These are phyloP conservation scores for Colletotrichum sp. DNA, from an alignment of 2,329 filamentous ascomycete species.

Conservation along the genomic window DNA sequence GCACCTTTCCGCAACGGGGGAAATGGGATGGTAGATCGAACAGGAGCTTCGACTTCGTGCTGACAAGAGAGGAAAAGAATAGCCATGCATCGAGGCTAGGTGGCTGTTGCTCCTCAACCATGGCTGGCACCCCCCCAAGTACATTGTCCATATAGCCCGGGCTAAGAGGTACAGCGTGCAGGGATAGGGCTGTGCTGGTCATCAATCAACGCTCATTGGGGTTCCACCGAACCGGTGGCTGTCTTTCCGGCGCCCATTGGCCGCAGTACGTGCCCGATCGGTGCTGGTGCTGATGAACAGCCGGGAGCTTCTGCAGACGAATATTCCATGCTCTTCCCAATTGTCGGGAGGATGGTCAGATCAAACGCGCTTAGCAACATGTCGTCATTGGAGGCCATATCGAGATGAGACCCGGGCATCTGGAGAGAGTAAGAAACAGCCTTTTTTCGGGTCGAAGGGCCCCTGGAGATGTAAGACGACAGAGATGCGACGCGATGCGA, in stretches of 20 bases:
- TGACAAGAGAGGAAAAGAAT: conserved; percentile 14
- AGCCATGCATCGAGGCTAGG: conserved; percentile 8
- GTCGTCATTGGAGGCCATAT: conserved; percentile 18
- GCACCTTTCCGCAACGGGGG: not conserved
- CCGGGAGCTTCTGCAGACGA: conserved; percentile 18
- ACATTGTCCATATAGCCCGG: not conserved
- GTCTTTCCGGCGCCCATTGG: conserved; percentile 14
- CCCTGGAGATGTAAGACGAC: conserved; percentile 2
- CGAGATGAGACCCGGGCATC: conserved; percentile 12
- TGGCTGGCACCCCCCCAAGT: not conserved
- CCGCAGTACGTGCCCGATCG: conserved; percentile 16
- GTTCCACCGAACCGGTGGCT: conserved; percentile 4
- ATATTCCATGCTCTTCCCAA: conserved; percentile 15
- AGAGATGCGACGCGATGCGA: not conserved
- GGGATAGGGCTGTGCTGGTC: conserved; percentile 18
- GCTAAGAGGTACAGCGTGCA: not conserved
- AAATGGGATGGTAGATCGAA: not conserved
- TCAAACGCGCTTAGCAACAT: conserved; percentile 19
- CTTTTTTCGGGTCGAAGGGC: not conserved
- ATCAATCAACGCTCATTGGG: not conserved
- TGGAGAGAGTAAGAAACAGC: conserved; percentile 10
- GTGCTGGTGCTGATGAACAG: conserved; percentile 13
- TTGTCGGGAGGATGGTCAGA: conserved; percentile 17
- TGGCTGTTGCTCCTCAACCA: not conserved
- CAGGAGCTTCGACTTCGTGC: conserved; percentile 3